These are phyloP conservation scores for Skeletonema potamos DNA, from an alignment of 108 stramenopile species.

Conservation along the genomic window DNA sequence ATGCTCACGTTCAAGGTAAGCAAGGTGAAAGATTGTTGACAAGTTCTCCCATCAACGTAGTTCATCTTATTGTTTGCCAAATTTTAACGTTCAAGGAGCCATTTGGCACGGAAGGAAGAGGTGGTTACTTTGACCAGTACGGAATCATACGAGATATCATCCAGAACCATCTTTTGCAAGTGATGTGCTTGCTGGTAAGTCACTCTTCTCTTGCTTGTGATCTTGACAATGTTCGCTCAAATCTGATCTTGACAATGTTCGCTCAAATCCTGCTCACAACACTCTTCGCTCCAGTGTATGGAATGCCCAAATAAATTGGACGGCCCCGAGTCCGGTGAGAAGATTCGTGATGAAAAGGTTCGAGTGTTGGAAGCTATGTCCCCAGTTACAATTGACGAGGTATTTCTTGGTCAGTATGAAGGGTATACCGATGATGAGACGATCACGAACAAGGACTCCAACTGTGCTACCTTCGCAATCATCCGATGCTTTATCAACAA, in stretches of 20 bases:
- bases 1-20: conserved; percentile 88
- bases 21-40: no score
- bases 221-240: background rate
- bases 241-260: background rate
- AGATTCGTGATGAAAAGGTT: conserved; percentile 95
- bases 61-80: no score
- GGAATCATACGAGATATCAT: conserved; percentile 95
- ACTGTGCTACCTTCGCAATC: conserved; percentile 91
- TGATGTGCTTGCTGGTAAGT: conserved; percentile 65
- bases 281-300: conserved; percentile 47
- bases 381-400: conserved; percentile 78
- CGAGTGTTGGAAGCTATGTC: conserved; percentile 82
- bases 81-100: conserved; percentile 92
- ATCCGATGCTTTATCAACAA: conserved; percentile 88
- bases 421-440: conserved; percentile 88
- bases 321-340: conserved; percentile 74
- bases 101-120: conserved; percentile 89
- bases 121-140: conserved; percentile 95
- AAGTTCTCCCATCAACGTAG: no score
- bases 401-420: conserved; percentile 94
- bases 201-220: background rate
- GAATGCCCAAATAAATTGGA: conserved; percentile 76
- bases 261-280: background rate
- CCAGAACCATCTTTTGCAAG: conserved; percentile 96
- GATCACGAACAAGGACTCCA: conserved; percentile 86